Evolutionary conservation across 768 basidiomycete genomes (phyloP), one percentile per base, ranked within the genome.

Genomic region (Tricholoma furcatifolium): DNA sequence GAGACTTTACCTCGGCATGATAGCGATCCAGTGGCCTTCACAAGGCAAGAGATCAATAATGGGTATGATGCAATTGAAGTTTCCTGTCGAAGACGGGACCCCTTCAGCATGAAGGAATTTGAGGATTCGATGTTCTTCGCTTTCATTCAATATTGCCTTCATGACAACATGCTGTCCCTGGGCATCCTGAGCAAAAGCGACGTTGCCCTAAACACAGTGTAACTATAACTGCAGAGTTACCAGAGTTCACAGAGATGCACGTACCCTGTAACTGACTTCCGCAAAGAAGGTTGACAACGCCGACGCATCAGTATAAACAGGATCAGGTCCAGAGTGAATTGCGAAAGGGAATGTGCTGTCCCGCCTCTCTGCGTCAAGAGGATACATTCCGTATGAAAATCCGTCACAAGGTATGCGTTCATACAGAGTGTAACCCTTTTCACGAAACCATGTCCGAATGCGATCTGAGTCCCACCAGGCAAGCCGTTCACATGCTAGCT

Each of bases 1-100:
- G 17, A 21, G 21, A 51, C 2, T 21, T 17, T 43, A 60, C 60
- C 67, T 62, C 11, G 70, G 70, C 64, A 67, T 69, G 12, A 70
- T 60, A 10, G 54, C 59, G 41, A 68, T 63, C 45, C 59, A 66
- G 34, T 56, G 58, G 12, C 58, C 65, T 12, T 54, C 51, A n/a
- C 48, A 45, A 0, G 59, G 47, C 1, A 70, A 40, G 6, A 70
- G 27, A 4, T 68, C 63, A 11, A 38, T 36, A 6, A 65, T 50
- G 2, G 68, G 66, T 10, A 71, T 42, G 3, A 64, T 27, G 27
- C 56, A 36, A 10, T 51, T 50, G 20, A 47, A 51, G 8, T 49
- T 50, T 11, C 47, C 24, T 10, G n/a, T 30, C 3, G 40, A 48
- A 14, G 3, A 7, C 4, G 36, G 40, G 0, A 38, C 18, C 14